Evolutionary conservation across 805 yeast genomes (phyloP).

Genomic region (Candida oleophila): DNA sequence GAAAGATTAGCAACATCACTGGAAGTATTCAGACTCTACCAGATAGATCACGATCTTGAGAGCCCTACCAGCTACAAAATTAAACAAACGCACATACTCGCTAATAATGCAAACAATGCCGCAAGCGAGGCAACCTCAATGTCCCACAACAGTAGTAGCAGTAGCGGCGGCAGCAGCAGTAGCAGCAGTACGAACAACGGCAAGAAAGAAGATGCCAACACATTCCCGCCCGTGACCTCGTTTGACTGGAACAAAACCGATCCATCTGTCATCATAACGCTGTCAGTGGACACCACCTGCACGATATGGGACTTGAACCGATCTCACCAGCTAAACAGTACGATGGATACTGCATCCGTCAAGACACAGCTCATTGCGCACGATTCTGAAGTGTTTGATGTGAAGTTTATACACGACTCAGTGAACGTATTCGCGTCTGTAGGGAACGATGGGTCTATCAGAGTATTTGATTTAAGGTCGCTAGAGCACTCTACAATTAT

Average conservation of each 20-base stretch:
- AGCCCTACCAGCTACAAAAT: constrained; percentile 33
- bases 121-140: constrained; percentile 4
- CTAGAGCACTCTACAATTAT: constrained; percentile 93
- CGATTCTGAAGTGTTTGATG: constrained; percentile 93
- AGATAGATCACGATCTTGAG: constrained; percentile 40
- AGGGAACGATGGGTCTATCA: constrained; percentile 92
- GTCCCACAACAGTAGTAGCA: constrained; percentile 3
- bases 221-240: constrained; percentile 85
- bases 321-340: constrained; percentile 13
- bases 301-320: constrained; percentile 85
- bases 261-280: constrained; percentile 70
- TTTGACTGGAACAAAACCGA: constrained; percentile 88
- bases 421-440: constrained; percentile 84
- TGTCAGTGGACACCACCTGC: constrained; percentile 94
- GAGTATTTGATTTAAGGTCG: constrained; percentile 86
- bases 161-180: background rate
- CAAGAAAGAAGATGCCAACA: constrained; percentile 25
- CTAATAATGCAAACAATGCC: constrained; percentile 34
- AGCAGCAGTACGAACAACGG: constrained; percentile 11
- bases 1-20: constrained; percentile 65
- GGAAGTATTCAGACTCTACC: constrained; percentile 70
- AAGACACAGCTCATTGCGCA: constrained; percentile 95
- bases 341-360: constrained; percentile 56
- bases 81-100: constrained; percentile 39
- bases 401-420: constrained; percentile 72